phyloP scores from a whole-genome alignment of 1,284 basidiomycete genomes.

The Malassezia restricta region DNA sequence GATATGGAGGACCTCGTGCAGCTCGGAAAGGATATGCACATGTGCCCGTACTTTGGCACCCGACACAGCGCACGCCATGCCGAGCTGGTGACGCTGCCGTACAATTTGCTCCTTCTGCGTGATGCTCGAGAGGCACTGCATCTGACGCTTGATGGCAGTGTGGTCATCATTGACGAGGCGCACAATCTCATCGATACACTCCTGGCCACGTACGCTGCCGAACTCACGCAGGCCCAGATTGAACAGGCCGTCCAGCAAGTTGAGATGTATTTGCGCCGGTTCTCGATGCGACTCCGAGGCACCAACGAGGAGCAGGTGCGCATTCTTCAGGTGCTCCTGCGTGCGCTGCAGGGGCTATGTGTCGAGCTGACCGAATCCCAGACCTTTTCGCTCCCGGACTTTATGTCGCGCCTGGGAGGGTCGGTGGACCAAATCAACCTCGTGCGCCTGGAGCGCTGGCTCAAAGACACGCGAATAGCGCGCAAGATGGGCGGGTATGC shows the following conservation, averaged over 20 bases:
- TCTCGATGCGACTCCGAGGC: constrained; percentile 63
- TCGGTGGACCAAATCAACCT: constrained; percentile 59
- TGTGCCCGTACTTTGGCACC: constrained; percentile 88
- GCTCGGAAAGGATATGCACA: constrained; percentile 57
- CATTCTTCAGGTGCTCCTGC: constrained; percentile 51
- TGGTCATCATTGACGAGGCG: constrained; percentile 89
- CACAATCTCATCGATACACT: constrained; percentile 67
- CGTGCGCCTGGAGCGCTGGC: constrained; percentile 64
- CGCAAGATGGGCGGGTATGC: constrained; percentile 68
- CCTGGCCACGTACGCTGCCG: constrained; percentile 67
- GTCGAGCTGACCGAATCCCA: neutral
- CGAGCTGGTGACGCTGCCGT: constrained; percentile 82
- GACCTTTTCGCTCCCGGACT: constrained; percentile 56
- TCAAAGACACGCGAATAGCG: constrained; percentile 70
- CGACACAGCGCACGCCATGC: constrained; percentile 75
- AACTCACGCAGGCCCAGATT: constrained; percentile 56
- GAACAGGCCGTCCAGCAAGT: constrained; percentile 64
- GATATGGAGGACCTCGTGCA: constrained; percentile 85
- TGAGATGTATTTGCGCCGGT: constrained; percentile 64
- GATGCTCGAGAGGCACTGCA: constrained; percentile 73
- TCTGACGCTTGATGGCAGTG: constrained; percentile 58
- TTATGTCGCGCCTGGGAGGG: constrained; percentile 61
- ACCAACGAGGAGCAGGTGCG: constrained; percentile 66
- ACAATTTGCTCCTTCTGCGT: constrained; percentile 78
- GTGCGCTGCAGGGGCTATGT: constrained; percentile 19